Conservation (phyloP, 768 basidiomycete genomes). For the Leccinum ochraceum region DNA sequence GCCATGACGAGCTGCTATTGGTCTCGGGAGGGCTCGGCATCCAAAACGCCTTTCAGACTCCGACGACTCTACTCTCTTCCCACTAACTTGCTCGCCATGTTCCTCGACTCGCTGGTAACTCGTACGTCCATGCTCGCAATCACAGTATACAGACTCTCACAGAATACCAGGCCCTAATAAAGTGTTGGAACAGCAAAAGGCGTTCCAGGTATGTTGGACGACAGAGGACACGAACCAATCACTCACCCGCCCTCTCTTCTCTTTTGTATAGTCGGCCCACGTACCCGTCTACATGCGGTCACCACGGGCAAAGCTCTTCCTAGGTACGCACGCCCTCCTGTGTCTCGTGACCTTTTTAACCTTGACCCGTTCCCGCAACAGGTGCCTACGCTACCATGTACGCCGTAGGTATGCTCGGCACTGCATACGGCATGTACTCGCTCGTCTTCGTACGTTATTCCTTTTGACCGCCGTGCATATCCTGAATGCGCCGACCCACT, state of each 20-base stretch:
- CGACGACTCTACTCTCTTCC: conserved; percentile 7
- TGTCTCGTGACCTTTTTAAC: accelerated
- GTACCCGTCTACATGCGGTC: conserved; percentile 58
- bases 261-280: conserved; percentile 35
- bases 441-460: conserved; percentile 44
- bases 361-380: conserved; percentile 27
- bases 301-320: conserved; percentile 62
- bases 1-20: conserved; percentile 41
- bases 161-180: conserved; percentile 53
- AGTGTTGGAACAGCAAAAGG: conserved; percentile 64
- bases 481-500: neutral
- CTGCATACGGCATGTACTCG: conserved; percentile 49
- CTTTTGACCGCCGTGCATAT: neutral
- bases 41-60: conserved; percentile 37
- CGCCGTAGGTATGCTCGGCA: conserved; percentile 53
- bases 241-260: conserved; percentile 8
- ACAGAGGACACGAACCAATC: neutral
- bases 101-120: conserved; percentile 66
- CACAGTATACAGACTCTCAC: neutral
- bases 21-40: conserved; percentile 40
- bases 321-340: conserved; percentile 44
- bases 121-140: conserved; percentile 42
- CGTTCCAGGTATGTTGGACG: conserved; percentile 54
- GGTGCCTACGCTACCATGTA: conserved; percentile 58
- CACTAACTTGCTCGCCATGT: conserved; percentile 29